Conservation (phyloP, 805 yeast species). For the Cyberlindnera nakhonratchasimensis region DNA sequence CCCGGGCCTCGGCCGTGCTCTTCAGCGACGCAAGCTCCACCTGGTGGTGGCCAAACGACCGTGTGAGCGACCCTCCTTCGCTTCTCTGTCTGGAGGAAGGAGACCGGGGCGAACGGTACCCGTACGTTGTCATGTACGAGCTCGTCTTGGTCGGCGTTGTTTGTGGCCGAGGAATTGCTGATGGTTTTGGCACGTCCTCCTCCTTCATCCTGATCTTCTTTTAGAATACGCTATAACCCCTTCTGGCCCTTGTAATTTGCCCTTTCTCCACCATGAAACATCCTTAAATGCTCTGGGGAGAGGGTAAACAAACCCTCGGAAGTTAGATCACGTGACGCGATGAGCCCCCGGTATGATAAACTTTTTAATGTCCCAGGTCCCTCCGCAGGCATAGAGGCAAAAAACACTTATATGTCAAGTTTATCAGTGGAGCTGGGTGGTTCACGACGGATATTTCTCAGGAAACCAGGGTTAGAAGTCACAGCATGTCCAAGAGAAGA, state of each 20-base stretch:
- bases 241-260: no score
- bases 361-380: not conserved
- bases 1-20: constrained; percentile 15
- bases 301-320: no score
- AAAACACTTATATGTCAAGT: not conserved
- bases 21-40: constrained; percentile 17
- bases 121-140: constrained; percentile 15
- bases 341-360: not conserved
- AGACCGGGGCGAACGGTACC: constrained; percentile 20
- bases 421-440: no score
- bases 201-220: no score
- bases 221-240: no score
- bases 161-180: constrained; percentile 22
- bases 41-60: not conserved
- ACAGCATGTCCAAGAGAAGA: constrained; percentile 23
- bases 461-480: no score
- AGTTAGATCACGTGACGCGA: not conserved
- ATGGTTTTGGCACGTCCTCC: constrained; percentile 17
- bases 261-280: no score
- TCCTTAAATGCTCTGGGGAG: no score
- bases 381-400: no score
- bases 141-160: constrained; percentile 22
- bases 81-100: no score
- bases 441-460: no score
- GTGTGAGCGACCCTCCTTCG: not conserved